Evolutionary conservation across 2,329 filamentous ascomycete species (phyloP), one percentile per base, ranked within the genome.

Genomic region (Fusarium lateritium): DNA sequence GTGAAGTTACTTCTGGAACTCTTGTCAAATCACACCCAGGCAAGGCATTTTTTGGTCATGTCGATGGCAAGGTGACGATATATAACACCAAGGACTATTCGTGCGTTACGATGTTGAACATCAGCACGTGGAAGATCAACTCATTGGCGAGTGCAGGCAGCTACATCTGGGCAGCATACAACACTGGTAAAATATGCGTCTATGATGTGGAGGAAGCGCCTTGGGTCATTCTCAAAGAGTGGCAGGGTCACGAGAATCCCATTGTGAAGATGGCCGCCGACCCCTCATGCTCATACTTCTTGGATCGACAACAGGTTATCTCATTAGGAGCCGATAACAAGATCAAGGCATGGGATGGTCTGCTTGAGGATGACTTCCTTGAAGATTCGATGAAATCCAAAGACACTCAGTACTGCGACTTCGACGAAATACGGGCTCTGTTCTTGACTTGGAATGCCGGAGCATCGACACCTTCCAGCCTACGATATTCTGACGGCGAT

Each of bases 391-490:
- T 99, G 94, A 94, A 97, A 76, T 86, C 87, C 33, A 89, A 90
- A 65, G 94, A 98, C 74, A 84, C 87, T 1, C 88, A 96, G 49
- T 98, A 93, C 76, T 98, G 94, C 82, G 86, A 88, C 28, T 97
- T 98, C 78, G 87, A 94, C 55, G 91, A 97, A 73, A 84, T 98
- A 59, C 91, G 89, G 49, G 90, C 92, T 14, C 83, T 94, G 38
- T 88, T 97, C 26, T 86, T 98, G 83, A 98, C 94, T 1, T 99
- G 96, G 96, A 99, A 99, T 77, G 95, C 94, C 2, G 96, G 96
- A 2, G 96, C 96, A n/a, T 91, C 92, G 17, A 97, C 96, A n/a
- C 96, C 96, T 0, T 90, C 89, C 61, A 92, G 91, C 74, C 83
- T 98, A 34, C 88, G 92, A 56, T 89, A 92, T 67, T 88, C 89